These are phyloP conservation scores for Aspergillus latus DNA, from an alignment of 2,329 filamentous ascomycete species.

Conservation along the genomic window DNA sequence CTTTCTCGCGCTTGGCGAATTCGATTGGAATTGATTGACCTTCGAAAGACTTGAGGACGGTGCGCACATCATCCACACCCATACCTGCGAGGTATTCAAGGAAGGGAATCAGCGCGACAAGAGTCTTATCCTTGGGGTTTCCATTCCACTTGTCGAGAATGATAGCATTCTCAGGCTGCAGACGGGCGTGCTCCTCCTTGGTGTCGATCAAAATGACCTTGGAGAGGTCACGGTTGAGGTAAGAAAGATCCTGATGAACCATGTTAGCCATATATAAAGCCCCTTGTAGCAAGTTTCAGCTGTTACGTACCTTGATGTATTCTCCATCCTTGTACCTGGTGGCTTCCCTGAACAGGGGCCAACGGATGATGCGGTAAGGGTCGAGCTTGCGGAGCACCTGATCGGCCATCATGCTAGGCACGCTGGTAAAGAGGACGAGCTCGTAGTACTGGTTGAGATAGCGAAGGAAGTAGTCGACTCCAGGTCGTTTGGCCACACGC, in stretches of 20 bases:
- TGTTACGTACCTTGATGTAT: conserved; percentile 76
- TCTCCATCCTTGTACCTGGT: conserved; percentile 95
- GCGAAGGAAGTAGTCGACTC: conserved; percentile 93
- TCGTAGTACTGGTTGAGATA: conserved; percentile 99
- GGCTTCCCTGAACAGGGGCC: conserved; percentile 93
- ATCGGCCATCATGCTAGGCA: conserved; percentile 80
- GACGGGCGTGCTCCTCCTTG: conserved; percentile 73
- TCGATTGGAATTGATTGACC: conserved; percentile 86
- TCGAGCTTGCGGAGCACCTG: conserved; percentile 90
- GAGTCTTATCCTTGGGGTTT: conserved; percentile 75
- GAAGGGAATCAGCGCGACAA: conserved; percentile 90
- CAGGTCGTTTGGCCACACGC: conserved; percentile 91
- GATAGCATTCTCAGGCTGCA: conserved; percentile 96
- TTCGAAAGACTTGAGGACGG: conserved; percentile 82
- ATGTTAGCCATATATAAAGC: background rate
- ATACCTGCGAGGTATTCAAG: conserved; percentile 96
- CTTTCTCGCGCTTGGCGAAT: conserved; percentile 83
- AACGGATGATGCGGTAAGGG: conserved; percentile 91
- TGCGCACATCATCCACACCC: conserved; percentile 83
- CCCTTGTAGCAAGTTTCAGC: background rate
- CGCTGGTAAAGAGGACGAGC: conserved; percentile 89
- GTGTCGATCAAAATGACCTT: conserved; percentile 96
- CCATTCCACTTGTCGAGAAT: conserved; percentile 88
- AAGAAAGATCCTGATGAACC: conserved; percentile 76
- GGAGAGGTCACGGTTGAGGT: conserved; percentile 91